A percentile compares a stretch with the other conserved stretches of the same genome.
phyloP scores from a whole-genome alignment of 805 yeast species.

The Saccharomycopsis vini region DNA sequence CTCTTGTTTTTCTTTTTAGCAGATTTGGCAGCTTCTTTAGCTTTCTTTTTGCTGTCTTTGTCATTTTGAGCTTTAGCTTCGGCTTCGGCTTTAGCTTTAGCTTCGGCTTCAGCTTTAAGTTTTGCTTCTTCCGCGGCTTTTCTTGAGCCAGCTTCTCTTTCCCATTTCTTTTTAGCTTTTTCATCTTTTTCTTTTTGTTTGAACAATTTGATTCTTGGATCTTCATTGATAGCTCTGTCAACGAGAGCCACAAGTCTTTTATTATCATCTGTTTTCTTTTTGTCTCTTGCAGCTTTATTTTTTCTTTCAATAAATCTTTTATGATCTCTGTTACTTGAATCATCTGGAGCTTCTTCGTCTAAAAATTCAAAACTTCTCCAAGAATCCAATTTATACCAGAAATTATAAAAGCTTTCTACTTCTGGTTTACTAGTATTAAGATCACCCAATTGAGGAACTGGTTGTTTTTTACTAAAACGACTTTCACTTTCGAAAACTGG shows the following conservation, averaged over 20 bases:
- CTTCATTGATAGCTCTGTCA: constrained; percentile 80
- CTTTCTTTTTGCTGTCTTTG: constrained; percentile 80
- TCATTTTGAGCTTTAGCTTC: constrained; percentile 58
- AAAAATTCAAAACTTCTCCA: constrained; percentile 98
- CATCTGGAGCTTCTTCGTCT: constrained; percentile 99
- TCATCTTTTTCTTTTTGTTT: constrained; percentile 92
- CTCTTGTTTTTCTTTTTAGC: constrained; percentile 96
- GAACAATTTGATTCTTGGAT: constrained; percentile 90
- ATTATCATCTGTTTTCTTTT: constrained; percentile 96
- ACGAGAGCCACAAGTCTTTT: constrained; percentile 79
- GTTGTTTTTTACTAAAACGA: constrained; percentile 85
- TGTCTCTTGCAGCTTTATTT: constrained; percentile 92
- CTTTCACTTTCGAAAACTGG: constrained; percentile 87
- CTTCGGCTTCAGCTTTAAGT: constrained; percentile 81
- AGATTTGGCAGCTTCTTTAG: constrained; percentile 84
- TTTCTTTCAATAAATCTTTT: constrained; percentile 97
- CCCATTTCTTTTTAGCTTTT: constrained; percentile 94
- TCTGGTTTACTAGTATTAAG: constrained; percentile 61
- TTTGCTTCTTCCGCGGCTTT: constrained; percentile 91
- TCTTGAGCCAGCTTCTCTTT: constrained; percentile 94
- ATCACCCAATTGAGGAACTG: constrained; percentile 77
- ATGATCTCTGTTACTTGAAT: constrained; percentile 97
- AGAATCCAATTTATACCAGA: constrained; percentile 91
- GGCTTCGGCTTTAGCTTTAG: constrained; percentile 67
- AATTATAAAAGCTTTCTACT: constrained; percentile 80